phyloP scores from a whole-genome alignment of 2,329 filamentous ascomycete species.

The Chalara sp. region DNA sequence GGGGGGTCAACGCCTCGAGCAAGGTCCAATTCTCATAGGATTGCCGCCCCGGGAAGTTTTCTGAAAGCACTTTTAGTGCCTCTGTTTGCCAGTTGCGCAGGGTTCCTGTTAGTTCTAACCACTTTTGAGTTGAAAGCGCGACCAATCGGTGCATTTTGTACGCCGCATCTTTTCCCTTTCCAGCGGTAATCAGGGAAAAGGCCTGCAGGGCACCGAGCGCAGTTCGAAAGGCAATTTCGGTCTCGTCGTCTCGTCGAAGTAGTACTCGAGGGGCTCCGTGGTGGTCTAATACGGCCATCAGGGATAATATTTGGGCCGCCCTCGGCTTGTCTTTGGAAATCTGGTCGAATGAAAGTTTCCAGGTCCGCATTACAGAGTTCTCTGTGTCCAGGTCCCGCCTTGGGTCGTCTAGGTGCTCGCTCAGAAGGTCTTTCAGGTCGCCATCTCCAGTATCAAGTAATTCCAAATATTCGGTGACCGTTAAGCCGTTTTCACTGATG shows the following conservation, averaged over 20 bases:
- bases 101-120: conserved; percentile 9
- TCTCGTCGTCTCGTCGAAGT: background rate
- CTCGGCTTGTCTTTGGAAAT: conserved; percentile 22
- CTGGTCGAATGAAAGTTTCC: conserved; percentile 30
- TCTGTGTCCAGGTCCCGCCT: conserved; percentile 26
- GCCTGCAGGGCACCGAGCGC: background rate
- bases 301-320: conserved; percentile 13
- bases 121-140: conserved; percentile 14
- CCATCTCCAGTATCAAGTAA: conserved; percentile 28
- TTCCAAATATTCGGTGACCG: conserved; percentile 32
- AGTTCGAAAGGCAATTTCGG: background rate
- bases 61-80: conserved; percentile 9
- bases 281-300: conserved; percentile 17
- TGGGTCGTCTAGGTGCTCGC: conserved; percentile 25
- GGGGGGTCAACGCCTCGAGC: background rate
- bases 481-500: conserved; percentile 17
- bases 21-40: conserved; percentile 8
- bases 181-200: conserved; percentile 26
- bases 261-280: conserved; percentile 17
- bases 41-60: conserved; percentile 7
- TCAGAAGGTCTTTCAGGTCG: conserved; percentile 23
- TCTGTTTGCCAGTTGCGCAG: conserved; percentile 1
- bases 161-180: conserved; percentile 3
- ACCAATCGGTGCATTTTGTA: conserved; percentile 14
- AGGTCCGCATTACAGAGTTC: conserved; percentile 31